Evolutionary conservation across 305 asterid species (phyloP), one percentile per base, ranked within the genome.

Genomic region (Euphrasia arctica): DNA sequence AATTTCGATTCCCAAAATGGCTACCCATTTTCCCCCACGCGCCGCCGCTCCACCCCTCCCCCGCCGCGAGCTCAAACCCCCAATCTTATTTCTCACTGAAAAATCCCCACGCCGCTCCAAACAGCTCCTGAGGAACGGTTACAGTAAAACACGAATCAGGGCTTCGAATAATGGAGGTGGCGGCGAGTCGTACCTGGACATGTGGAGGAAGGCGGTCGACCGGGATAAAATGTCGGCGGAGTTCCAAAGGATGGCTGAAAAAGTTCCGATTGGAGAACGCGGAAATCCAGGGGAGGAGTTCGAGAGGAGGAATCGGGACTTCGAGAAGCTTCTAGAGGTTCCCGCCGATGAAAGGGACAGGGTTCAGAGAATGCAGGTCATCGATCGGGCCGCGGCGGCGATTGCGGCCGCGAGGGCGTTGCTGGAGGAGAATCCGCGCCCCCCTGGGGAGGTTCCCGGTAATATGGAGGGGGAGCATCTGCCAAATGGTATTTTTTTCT

Each of bases 311-410:
- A 92, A 63, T 70, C 74, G 75, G 14, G 89, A 85, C 66, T 92
- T 92, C 78, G 72, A 77, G 78, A 92, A 78, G 64, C 83, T 92
- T 78, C 86, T 92, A 1, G 81, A 84, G 48, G 88, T 87, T 22
- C 54, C 91, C 10, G 47, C 60, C 49, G 94, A 89, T 67, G 96
- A 92, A 66, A 85, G 98, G 42, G 94, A 92, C 51, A 85, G 79
- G 71, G 78, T 77, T 56, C 97, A 89, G 82, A 77, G 88, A 74
- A 79, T 84, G 88, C 97, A 92, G 79, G 95, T 89, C 6, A 79
- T 92, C 68, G 98, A 92, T 84, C 96, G 98, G 25, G 98, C 98
- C 9, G 93, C 97, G 2, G 98, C 98, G 2, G 97, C 97, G 15
- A 77, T 92, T 6, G 80, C 98, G 1, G 98, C 98, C 0, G 95